A percentile compares a stretch with the other conserved stretches of the same genome.
Evolutionary conservation across 2,329 filamentous ascomycete species (phyloP).

Genomic region (Coleophoma eucalyptorum): DNA sequence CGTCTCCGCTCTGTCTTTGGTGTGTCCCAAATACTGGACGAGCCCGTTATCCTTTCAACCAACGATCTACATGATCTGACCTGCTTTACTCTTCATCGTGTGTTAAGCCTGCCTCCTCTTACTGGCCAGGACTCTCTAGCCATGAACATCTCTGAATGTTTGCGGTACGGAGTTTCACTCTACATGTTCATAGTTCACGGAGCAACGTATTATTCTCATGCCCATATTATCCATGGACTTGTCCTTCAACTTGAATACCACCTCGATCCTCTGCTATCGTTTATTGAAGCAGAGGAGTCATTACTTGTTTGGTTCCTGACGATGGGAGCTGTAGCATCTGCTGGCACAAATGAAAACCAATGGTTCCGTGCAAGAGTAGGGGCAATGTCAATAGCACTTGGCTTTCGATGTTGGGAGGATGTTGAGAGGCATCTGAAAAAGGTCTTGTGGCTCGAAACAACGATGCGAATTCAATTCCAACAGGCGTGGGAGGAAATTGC

Average conservation of each 20-base stretch:
- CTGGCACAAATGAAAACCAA: constrained; percentile 19
- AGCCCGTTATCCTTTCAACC: constrained; percentile 25
- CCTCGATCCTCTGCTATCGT: constrained; percentile 20
- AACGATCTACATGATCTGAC: constrained; percentile 50
- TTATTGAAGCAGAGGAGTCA: constrained; percentile 10
- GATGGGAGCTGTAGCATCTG: constrained; percentile 34
- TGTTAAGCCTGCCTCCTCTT: constrained; percentile 29
- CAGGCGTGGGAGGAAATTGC: constrained; percentile 23
- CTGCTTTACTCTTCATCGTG: constrained; percentile 48
- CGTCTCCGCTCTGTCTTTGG: constrained; percentile 32
- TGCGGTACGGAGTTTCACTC: constrained; percentile 43
- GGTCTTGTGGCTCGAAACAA: constrained; percentile 27
- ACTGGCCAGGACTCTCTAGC: not conserved
- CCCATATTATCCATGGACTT: constrained; percentile 32
- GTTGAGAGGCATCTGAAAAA: constrained; percentile 13
- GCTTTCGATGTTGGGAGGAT: constrained; percentile 19
- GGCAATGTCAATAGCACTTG: constrained; percentile 1
- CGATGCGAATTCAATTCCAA: constrained; percentile 18
- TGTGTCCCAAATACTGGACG: constrained; percentile 11
- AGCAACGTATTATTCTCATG: constrained; percentile 52
- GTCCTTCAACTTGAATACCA: constrained; percentile 27
- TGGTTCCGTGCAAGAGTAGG: constrained; percentile 27
- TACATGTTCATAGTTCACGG: constrained; percentile 53
- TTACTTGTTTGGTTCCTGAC: constrained; percentile 38
- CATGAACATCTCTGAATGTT: constrained; percentile 32